phyloP scores from a whole-genome alignment of 1,139 yeast species.

The Zhuliangozyma blackwelliae region DNA sequence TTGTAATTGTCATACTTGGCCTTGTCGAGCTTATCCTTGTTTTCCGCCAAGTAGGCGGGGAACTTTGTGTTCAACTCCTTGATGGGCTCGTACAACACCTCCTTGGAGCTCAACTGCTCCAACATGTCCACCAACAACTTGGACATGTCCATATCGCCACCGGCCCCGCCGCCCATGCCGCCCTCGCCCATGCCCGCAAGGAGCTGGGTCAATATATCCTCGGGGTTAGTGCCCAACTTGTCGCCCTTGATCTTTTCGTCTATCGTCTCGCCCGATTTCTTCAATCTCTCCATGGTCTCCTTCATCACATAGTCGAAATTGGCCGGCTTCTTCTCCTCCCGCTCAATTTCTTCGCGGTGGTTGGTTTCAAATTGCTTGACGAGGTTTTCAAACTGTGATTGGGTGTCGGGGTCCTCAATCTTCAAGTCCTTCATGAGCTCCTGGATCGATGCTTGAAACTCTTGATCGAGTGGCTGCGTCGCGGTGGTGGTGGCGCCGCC shows the following conservation, averaged over 20 bases:
- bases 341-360: slow-evolving; percentile 32
- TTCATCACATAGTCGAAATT: slow-evolving; percentile 75
- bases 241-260: slow-evolving; percentile 60
- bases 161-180: slow-evolving; percentile 25
- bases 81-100: slow-evolving; percentile 83
- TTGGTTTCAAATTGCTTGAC: slow-evolving; percentile 42
- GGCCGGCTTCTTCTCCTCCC: slow-evolving; percentile 28
- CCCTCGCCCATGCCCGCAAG: slow-evolving; percentile 43
- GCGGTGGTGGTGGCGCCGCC: slow-evolving; percentile 14
- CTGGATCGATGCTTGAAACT: slow-evolving; percentile 48
- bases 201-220: slow-evolving; percentile 55
- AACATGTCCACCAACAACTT: slow-evolving; percentile 73
- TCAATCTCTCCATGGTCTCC: slow-evolving; percentile 74
- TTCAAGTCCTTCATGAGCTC: slow-evolving; percentile 57
- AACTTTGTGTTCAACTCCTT: slow-evolving; percentile 72
- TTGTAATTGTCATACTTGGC: slow-evolving; percentile 49
- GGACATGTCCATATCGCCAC: slow-evolving; percentile 53
- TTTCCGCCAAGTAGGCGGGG: slow-evolving; percentile 56
- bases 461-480: slow-evolving; percentile 28
- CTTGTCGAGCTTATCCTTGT: slow-evolving; percentile 40
- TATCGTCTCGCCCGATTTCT: slow-evolving; percentile 62
- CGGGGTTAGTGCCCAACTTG: slow-evolving; percentile 44
- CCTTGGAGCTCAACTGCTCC: slow-evolving; percentile 80
- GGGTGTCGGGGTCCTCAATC: slow-evolving; percentile 57
- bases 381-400: slow-evolving; percentile 49